A percentile compares a stretch with the other conserved stretches of the same genome.
Conservation (phyloP, 2,329 filamentous ascomycete species). For the Pezicula rhizophila region DNA sequence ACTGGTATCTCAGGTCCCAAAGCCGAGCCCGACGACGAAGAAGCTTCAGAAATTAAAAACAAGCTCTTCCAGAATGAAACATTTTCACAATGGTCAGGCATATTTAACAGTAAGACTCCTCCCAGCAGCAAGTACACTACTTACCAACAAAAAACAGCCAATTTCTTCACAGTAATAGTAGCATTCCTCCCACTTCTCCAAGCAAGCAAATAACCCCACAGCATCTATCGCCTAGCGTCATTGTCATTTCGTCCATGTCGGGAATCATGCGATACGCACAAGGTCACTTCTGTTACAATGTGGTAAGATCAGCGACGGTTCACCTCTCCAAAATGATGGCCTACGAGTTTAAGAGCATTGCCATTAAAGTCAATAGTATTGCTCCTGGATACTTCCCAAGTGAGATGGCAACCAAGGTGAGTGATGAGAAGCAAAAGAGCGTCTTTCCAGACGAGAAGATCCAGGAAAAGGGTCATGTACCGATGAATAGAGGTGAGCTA, state of each 20-base stretch:
- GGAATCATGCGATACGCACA: constrained; percentile 22
- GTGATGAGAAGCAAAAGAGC: constrained; percentile 44
- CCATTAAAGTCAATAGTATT: constrained; percentile 51
- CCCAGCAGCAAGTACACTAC: not conserved
- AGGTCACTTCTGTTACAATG: constrained; percentile 28
- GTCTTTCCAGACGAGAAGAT: constrained; percentile 43
- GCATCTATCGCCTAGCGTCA: constrained; percentile 19
- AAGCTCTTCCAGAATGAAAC: constrained; percentile 50
- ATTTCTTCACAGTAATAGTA: constrained; percentile 59
- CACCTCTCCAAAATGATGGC: constrained; percentile 51
- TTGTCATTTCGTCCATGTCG: constrained; percentile 24
- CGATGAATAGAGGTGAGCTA: constrained; percentile 18
- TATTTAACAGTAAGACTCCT: constrained; percentile 48
- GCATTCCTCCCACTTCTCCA: constrained; percentile 56
- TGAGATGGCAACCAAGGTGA: constrained; percentile 46
- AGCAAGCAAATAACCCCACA: constrained; percentile 42
- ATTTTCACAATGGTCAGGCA: constrained; percentile 62
- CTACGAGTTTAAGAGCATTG: constrained; percentile 44
- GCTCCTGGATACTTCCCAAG: constrained; percentile 51
- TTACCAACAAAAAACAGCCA: constrained; percentile 32
- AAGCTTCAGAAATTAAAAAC: constrained; percentile 45
- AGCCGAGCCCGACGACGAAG: constrained; percentile 31
- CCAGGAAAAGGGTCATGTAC: constrained; percentile 44
- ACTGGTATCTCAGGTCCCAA: constrained; percentile 48
- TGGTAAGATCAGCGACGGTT: constrained; percentile 42